Percentiles rank a stretch among this genome's conserved stretches.
phyloP scores from a whole-genome alignment of 2,329 filamentous ascomycete species.

The Monosporascus sp. region DNA sequence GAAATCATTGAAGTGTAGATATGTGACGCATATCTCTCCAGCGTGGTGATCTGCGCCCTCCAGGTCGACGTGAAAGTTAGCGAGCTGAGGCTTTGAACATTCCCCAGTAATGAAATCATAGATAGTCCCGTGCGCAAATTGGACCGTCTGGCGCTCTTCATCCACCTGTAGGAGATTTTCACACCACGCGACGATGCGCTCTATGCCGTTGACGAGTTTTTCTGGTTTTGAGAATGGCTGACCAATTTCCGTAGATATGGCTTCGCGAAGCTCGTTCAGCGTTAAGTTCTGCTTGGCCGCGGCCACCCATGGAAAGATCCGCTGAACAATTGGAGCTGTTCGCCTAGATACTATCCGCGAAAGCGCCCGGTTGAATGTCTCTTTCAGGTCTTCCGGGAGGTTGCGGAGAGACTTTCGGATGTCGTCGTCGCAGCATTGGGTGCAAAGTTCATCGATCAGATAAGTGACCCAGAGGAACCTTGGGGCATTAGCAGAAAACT shows the following conservation, averaged over 20 bases:
- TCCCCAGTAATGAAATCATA: slow-evolving; percentile 19
- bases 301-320: slow-evolving; percentile 27
- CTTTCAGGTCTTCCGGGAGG: slow-evolving; percentile 25
- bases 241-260: slow-evolving; percentile 29
- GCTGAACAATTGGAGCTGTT: slow-evolving; percentile 13
- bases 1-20: slow-evolving; percentile 34
- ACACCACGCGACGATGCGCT: slow-evolving; percentile 10
- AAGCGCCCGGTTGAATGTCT: slow-evolving; percentile 16
- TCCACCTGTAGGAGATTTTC: slow-evolving; percentile 14
- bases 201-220: slow-evolving; percentile 20
- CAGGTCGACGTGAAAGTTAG: slow-evolving; percentile 19
- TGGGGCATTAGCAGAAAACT: not conserved
- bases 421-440: slow-evolving; percentile 10
- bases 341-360: too few species aligned
- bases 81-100: not conserved
- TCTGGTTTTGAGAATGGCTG: slow-evolving; percentile 17
- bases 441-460: slow-evolving; percentile 12
- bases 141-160: slow-evolving; percentile 10
- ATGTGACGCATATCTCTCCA: slow-evolving; percentile 33
- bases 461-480: slow-evolving; percentile 17
- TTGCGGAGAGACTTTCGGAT: slow-evolving; percentile 20
- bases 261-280: slow-evolving; percentile 31
- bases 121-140: slow-evolving; percentile 20
- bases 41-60: slow-evolving; percentile 21
- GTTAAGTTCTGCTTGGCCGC: slow-evolving; percentile 25